A percentile compares a stretch with the other conserved stretches of the same genome.
Conservation (phyloP, 2,329 filamentous ascomycete species). For the Lachnellula hyalina region DNA sequence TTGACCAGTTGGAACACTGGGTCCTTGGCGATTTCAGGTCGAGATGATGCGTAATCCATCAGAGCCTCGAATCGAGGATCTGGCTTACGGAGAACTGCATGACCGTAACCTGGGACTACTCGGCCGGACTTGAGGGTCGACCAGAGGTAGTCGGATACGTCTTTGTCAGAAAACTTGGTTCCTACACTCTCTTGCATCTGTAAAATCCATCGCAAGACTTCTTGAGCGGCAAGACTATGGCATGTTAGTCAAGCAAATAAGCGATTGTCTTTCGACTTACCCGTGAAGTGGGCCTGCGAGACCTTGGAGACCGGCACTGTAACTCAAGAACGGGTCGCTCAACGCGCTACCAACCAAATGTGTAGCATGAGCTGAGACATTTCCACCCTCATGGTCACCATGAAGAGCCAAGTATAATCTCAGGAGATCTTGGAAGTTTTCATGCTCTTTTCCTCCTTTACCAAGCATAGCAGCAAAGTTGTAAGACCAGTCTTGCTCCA, state of each 20-base stretch:
- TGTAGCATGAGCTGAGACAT: slow-evolving; percentile 92
- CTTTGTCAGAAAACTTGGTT: slow-evolving; percentile 67
- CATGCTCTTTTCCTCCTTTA: slow-evolving; percentile 80
- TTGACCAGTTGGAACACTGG: slow-evolving; percentile 92
- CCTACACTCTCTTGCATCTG: slow-evolving; percentile 92
- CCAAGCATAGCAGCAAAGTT: slow-evolving; percentile 97
- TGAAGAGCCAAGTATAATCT: slow-evolving; percentile 93
- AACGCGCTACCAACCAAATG: slow-evolving; percentile 93
- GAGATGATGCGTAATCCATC: slow-evolving; percentile 87
- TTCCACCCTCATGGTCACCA: slow-evolving; percentile 96
- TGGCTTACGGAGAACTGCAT: slow-evolving; percentile 92
- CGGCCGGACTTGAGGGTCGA: slow-evolving; percentile 86
- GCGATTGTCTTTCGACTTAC: slow-evolving; percentile 35
- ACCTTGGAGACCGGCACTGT: slow-evolving; percentile 91
- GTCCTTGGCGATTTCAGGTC: slow-evolving; percentile 78
- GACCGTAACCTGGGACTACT: slow-evolving; percentile 88
- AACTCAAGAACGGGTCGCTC: slow-evolving; percentile 91
- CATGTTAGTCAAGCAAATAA: slow-evolving; percentile 1
- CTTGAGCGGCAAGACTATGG: slow-evolving; percentile 78
- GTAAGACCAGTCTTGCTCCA: slow-evolving; percentile 92
- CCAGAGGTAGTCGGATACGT: slow-evolving; percentile 90
- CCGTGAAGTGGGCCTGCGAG: slow-evolving; percentile 89
- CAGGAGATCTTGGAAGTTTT: slow-evolving; percentile 92
- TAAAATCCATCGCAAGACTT: slow-evolving; percentile 93
- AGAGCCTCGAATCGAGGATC: slow-evolving; percentile 94